Evolutionary conservation across 345 rosid genomes (phyloP).

Genomic region (Heritiera littoralis): DNA sequence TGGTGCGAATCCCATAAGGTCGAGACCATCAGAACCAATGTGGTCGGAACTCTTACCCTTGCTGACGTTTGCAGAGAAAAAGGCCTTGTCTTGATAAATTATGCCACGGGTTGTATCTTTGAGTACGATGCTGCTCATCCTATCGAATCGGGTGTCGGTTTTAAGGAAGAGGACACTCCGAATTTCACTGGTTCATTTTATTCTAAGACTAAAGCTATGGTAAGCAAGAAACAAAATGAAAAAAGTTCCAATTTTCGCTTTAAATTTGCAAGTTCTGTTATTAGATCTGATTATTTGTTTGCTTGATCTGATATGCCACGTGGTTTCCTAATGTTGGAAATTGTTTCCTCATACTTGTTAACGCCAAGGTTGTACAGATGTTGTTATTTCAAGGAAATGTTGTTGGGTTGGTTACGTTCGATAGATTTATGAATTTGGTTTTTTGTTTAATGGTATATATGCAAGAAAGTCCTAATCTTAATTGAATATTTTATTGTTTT

Average conservation of each 20-base stretch:
- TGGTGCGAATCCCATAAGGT: slow-evolving; percentile 94
- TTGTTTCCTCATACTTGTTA: background rate
- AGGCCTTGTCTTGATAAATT: slow-evolving; percentile 60
- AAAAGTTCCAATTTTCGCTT: background rate
- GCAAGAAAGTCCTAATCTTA: background rate
- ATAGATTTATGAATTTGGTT: background rate
- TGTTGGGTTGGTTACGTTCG: background rate
- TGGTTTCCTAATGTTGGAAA: background rate
- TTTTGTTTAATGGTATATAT: background rate
- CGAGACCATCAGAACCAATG: slow-evolving; percentile 82
- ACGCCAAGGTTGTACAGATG: background rate
- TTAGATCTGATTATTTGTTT: slow-evolving; percentile 16
- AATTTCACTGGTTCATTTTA: slow-evolving; percentile 82
- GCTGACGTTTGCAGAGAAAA: slow-evolving; percentile 74
- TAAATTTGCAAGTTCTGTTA: background rate
- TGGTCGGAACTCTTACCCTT: slow-evolving; percentile 72
- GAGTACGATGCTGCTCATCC: slow-evolving; percentile 73
- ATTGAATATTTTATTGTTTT: background rate
- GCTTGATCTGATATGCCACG: background rate
- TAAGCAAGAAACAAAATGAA: slow-evolving; percentile 25
- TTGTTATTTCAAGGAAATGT: background rate
- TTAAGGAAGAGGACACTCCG: slow-evolving; percentile 80
- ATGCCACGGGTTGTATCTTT: slow-evolving; percentile 81
- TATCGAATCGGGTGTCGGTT: slow-evolving; percentile 74
- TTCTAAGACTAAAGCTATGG: slow-evolving; percentile 93